Percentiles rank a stretch among this genome's conserved stretches.
These are phyloP conservation scores for Solanum chiquidenum DNA, from an alignment of 257 asterid genomes.

Conservation along the genomic window DNA sequence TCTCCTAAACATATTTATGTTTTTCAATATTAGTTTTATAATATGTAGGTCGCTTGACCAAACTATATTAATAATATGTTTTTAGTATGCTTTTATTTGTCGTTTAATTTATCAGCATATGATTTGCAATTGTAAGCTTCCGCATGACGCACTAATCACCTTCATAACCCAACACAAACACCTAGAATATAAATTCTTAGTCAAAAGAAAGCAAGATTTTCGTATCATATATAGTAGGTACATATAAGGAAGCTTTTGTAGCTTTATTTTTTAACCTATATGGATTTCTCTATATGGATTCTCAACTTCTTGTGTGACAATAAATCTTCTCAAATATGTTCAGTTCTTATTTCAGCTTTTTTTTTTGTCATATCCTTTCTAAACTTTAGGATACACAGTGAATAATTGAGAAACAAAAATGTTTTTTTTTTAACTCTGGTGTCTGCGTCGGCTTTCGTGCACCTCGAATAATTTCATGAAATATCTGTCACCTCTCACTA, in stretches of 20 bases:
- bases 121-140: too few species aligned
- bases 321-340: not conserved
- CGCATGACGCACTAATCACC: too few species aligned
- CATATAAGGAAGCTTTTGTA: not conserved
- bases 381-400: not conserved
- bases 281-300: not conserved
- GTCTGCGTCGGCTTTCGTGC: fast-evolving
- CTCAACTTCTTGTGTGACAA: not conserved
- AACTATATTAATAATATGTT: too few species aligned
- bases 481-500: not conserved
- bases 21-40: too few species aligned
- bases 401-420: not conserved
- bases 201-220: not conserved
- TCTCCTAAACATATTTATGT: too few species aligned
- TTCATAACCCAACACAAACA: too few species aligned
- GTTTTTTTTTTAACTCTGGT: not conserved
- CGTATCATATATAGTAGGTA: not conserved
- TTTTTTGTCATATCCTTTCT: not conserved
- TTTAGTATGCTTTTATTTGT: too few species aligned
- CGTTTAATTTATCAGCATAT: too few species aligned
- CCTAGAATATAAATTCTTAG: too few species aligned
- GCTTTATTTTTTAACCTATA: not conserved
- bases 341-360: not conserved
- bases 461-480: not conserved
- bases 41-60: too few species aligned